These are phyloP conservation scores for Fraxinus angustifolia DNA, from an alignment of 305 asterid species.

Conservation along the genomic window DNA sequence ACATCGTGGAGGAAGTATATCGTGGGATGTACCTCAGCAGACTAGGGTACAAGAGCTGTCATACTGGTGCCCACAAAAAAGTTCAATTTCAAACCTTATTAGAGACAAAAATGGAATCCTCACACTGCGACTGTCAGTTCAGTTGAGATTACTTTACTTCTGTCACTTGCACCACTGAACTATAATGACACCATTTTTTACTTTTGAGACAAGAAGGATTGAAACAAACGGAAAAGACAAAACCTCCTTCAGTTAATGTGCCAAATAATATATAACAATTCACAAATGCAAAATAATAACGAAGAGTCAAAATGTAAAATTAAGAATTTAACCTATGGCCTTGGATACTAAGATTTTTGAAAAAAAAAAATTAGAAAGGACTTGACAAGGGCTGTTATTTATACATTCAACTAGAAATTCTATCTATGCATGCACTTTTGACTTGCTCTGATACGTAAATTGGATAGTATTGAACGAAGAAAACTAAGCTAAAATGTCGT, in stretches of 20 bases:
- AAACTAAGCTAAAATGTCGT: neutral
- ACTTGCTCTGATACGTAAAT: neutral
- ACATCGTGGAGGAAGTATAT: too few relatives aligned
- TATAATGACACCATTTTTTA: neutral
- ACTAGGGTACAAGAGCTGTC: too few relatives aligned
- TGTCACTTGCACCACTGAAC: too few relatives aligned
- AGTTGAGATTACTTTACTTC: too few relatives aligned
- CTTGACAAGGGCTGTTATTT: constrained; percentile 19
- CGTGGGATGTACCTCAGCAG: too few relatives aligned
- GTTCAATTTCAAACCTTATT: too few relatives aligned
- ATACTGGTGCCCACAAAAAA: too few relatives aligned
- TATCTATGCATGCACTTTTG: constrained; percentile 17
- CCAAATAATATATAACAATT: neutral
- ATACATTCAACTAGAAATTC: constrained; percentile 20
- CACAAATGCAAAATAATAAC: constrained; percentile 35
- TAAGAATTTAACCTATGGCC: constrained; percentile 23
- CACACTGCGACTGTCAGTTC: too few relatives aligned
- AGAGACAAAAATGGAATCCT: too few relatives aligned
- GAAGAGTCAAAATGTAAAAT: constrained; percentile 21
- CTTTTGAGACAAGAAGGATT: neutral
- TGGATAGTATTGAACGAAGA: neutral
- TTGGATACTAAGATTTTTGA: constrained; percentile 15
- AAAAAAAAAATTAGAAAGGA: constrained; percentile 3
- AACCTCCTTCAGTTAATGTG: neutral
- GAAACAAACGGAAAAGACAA: neutral